Conservation (phyloP, 179 eudicot genomes). For the Heliamphora pulchella region DNA sequence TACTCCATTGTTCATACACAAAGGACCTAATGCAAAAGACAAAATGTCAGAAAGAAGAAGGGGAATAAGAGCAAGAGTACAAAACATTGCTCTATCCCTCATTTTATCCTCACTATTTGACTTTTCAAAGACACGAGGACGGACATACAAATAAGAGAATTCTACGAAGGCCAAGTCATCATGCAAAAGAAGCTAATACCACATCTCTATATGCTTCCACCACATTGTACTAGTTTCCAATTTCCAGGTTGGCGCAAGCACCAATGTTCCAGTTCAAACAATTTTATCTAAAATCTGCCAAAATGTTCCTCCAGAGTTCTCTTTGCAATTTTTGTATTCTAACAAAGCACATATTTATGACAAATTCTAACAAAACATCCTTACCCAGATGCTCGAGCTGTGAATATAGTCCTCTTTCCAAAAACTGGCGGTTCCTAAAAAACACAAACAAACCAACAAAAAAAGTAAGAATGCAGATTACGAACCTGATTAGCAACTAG, state of each 20-base stretch:
- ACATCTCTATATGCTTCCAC: conserved; percentile 18
- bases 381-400: conserved; percentile 63
- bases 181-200: conserved; percentile 18
- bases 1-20: background rate
- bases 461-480: conserved; percentile 4
- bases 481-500: too few species aligned
- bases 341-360: background rate
- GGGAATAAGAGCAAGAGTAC: background rate
- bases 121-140: background rate
- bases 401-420: conserved; percentile 80
- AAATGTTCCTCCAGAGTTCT: background rate
- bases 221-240: background rate
- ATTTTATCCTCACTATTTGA: background rate
- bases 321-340: too few species aligned
- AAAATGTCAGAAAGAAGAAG: background rate
- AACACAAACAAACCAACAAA: conserved; percentile 13
- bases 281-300: background rate
- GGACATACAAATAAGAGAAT: background rate
- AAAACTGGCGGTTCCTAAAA: conserved; percentile 87
- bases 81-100: background rate
- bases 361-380: conserved; percentile 7
- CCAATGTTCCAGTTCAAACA: conserved; percentile 5
- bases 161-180: background rate
- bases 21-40: background rate
- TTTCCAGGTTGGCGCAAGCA: background rate